Evolutionary conservation across 2,329 filamentous ascomycete species (phyloP), one percentile per base, ranked within the genome.

Genomic region (Cladosporium sp.): DNA sequence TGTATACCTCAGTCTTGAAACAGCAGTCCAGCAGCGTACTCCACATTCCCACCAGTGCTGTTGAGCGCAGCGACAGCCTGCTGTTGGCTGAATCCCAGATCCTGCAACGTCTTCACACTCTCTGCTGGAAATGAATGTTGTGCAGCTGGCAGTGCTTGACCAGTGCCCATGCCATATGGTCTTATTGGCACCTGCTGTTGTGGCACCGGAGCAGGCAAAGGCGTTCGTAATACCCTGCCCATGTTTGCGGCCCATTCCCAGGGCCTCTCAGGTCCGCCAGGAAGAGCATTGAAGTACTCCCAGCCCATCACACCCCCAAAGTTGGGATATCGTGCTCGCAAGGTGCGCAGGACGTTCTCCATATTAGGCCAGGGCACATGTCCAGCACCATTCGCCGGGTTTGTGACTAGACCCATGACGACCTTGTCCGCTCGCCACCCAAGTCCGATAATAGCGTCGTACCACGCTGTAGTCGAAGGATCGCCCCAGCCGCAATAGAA

Each of bases 281-380:
- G 88, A 58, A 85, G 71, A 56, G 87, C 84, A 75, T 96, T 95
- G 75, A 93, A 96, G 71, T 94, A 96, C 75, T 97, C 92, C 92
- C 92, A 97, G 2, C 91, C 91, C 86, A 94, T 94, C 6, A 97
- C 85, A 0, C 92, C 92, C 0, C 91, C 92, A 70, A 96, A 94
- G 1, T 76, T 76, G 1, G 83, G 82, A 65, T 89, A 89, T 58
- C 79, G 79, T 35, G 82, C 75, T 35, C 80, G 75, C 62, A 91
- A 69, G 39, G 77, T 68, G 28, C 78, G 77, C 44, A 91, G 70
- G 19, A 87, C 83, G 17, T 77, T 75, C 10, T 79, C 78, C 22
- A 90, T 73, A 13, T 78, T 71, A 45, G 82, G 78, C 58, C 84
- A 80, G 1, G 82, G 78, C 1, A 92, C 84, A 48, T 75, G 58